Base-by-base conservation (phyloP, 352 stramenopile genomes). In the Thalassiosira livingstoniorum region DNA sequence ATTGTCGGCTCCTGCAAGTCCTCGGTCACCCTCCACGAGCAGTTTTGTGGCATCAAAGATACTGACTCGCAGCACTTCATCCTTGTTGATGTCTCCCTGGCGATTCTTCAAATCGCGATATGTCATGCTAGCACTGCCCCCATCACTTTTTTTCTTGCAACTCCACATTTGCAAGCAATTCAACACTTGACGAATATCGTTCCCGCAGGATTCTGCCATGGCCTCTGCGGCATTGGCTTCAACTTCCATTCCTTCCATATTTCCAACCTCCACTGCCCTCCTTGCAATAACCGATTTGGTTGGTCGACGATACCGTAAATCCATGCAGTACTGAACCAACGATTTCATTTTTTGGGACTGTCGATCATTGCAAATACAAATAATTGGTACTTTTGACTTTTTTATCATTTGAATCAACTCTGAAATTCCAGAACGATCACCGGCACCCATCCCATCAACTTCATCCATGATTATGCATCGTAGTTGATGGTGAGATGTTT, bases 361-460 rank as follows among this genome's bases (percentile, higher is more conserved):
- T 1, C 97, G 95, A 87, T 99, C 98, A 78, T 99, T 99, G 89
- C 98, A 99, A 84, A 99, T 99, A 83, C 97, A 99, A 88, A 99
- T 99, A 77, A 99, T 99, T 10, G 98, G 98, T 58, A 98, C 97
- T 87, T 98, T 98, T 55, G 93, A 98, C 72, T 97, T 98, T 89
- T 99, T 99, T 81, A 99, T 99, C 67, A 99, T 96, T 86, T 97
- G 91, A 83, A 99, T 99, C n/a, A 99, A 88, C 91, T 99, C 97
- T 21, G 94, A 92, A 11, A 98, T 99, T 53, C 97, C 97, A 57
- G 96, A 97, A 13, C 97, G 92, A 90, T 99, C 98, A 11, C 97
- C 97, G 0, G 94, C 96, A 31, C 96, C 97, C 97, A 99, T 99
- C 27, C 98, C 98, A 85, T 99, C 98, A 1, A 99, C 97, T 92